Evolutionary conservation across 2,329 filamentous ascomycete genomes (phyloP), one percentile per base, ranked within the genome.

Genomic region (Tolypocladium ovalisporum): DNA sequence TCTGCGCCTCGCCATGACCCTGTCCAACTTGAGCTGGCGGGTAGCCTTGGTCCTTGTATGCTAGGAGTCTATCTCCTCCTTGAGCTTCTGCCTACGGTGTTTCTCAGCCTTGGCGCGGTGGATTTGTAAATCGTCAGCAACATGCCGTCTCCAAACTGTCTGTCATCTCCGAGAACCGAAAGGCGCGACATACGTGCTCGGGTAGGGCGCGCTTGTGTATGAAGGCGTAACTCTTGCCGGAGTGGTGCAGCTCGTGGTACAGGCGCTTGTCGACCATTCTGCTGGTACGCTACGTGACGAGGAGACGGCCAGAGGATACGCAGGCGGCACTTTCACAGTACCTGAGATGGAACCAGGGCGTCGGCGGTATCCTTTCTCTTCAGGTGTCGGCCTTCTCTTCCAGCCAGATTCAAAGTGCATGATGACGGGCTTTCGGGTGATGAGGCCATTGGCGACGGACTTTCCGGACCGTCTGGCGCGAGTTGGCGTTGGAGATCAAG

Each of bases 241-340:
- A 84, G 81, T 97, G 94, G 86, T 99, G 99, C 69, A 99, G 90
- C 84, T 97, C 92, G 87, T 99, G 94, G 87, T 99, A 99, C 63
- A 99, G 91, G 86, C 99, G 94, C 88, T 99, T 99, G 84, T 99
- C 94, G 78, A 99, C 99, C 89, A 99, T 99, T 80, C 95, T 94
- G 74, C 89, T 89, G 79, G 93, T 93, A 80, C 94, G 93, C 86
- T 99, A 99, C 86, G 97, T 97, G 84, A 97, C 94, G 70, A 99
- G 85, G 63, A 99, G 89, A 77, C 94, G 94, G 76, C n/a, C 94
- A 93, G 81, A 99, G 92, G 77, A 99, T 93, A 82, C 95, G 91
- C 76, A 95, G 92, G 76, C 94, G 93, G 81, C 95, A 92, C 94
- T 99, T 99, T 95, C 94, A 99, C 73, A 97, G 85, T 70, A 99